These are phyloP conservation scores for Penicillium arizonense DNA, from an alignment of 495 filamentous ascomycete species.

Conservation along the genomic window DNA sequence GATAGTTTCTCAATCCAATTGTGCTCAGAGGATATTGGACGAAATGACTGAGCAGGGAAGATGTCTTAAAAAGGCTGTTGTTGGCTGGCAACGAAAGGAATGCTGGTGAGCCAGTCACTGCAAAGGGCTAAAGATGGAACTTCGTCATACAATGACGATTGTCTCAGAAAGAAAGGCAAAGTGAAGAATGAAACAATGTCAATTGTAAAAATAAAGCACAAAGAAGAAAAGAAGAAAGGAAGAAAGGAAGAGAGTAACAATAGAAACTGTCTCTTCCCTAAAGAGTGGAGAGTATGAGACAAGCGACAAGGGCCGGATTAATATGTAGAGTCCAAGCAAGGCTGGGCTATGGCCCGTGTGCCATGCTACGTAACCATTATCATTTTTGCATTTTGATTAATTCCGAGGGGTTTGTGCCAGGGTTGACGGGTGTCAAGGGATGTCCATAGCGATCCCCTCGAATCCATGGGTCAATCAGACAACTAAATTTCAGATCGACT, in stretches of 20 bases:
- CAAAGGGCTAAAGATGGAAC: conserved; percentile 14
- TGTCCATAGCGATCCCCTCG: not conserved
- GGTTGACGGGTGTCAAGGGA: conserved; percentile 1
- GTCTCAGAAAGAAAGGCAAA: conserved; percentile 20
- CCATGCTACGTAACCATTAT: not conserved
- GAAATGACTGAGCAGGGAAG: conserved; percentile 13
- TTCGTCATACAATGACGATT: conserved; percentile 18
- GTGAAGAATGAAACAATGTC: conserved; percentile 14
- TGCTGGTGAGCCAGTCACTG: conserved; percentile 37
- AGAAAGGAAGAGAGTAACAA: conserved; percentile 3
- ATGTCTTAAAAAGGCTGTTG: conserved; percentile 13
- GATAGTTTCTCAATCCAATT: conserved; percentile 4
- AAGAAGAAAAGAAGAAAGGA: conserved; percentile 18
- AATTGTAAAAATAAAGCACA: conserved; percentile 11
- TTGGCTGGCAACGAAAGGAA: conserved; percentile 42
- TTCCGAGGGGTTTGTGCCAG: not conserved
- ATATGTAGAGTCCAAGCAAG: conserved; percentile 17
- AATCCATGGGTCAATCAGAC: conserved; percentile 1
- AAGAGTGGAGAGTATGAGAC: conserved; percentile 19
- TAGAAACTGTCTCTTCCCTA: conserved; percentile 6
- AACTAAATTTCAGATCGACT: not conserved
- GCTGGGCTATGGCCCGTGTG: conserved; percentile 6
- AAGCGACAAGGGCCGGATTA: conserved; percentile 7
- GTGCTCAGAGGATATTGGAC: conserved; percentile 8
- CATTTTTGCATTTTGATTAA: not conserved